Evolutionary conservation across 139 green algal species (phyloP).

Genomic region (Edaphochlamys debaryana): DNA sequence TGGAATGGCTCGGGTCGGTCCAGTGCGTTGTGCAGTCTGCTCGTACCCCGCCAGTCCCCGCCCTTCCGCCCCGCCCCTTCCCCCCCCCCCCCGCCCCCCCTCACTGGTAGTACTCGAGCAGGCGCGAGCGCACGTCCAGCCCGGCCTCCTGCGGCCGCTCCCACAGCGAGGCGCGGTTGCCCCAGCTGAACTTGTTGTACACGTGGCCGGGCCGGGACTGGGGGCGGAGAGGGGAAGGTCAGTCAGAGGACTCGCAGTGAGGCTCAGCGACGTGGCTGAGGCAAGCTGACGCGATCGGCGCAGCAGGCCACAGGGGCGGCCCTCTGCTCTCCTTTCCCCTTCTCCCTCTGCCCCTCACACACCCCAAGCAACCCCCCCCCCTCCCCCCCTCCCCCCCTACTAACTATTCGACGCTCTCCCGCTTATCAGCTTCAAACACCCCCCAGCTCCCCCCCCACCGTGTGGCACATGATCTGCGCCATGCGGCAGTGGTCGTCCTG

Average conservation of each 20-base stretch:
- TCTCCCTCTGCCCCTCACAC: not conserved
- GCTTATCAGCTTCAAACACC: too few species aligned
- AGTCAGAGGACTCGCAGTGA: not conserved
- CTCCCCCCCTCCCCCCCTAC: too few species aligned
- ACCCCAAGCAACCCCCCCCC: too few species aligned
- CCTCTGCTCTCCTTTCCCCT: not conserved
- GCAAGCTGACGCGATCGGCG: too few species aligned
- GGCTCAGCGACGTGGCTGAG: too few species aligned
- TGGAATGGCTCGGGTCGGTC: too few species aligned
- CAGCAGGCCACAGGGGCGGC: too few species aligned
- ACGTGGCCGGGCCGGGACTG: conserved; percentile 73
- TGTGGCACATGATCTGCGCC: conserved; percentile 90
- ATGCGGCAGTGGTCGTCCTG: conserved; percentile 89
- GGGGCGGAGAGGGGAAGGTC: not conserved
- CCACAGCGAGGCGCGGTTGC: conserved; percentile 85
- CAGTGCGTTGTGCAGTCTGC: too few species aligned
- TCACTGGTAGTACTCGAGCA: conserved; percentile 91
- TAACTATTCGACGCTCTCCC: too few species aligned
- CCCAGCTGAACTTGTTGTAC: conserved; percentile 94
- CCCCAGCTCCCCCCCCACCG: too few species aligned
- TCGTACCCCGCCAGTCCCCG: too few species aligned
- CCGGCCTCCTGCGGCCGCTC: conserved; percentile 68
- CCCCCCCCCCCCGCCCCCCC: not conserved
- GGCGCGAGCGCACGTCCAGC: conserved; percentile 71
- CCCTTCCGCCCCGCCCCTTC: too few species aligned